Percentiles rank a stretch among this genome's conserved stretches.
Evolutionary conservation across 805 yeast genomes (phyloP).

Genomic region (Yarrowia osloensis): DNA sequence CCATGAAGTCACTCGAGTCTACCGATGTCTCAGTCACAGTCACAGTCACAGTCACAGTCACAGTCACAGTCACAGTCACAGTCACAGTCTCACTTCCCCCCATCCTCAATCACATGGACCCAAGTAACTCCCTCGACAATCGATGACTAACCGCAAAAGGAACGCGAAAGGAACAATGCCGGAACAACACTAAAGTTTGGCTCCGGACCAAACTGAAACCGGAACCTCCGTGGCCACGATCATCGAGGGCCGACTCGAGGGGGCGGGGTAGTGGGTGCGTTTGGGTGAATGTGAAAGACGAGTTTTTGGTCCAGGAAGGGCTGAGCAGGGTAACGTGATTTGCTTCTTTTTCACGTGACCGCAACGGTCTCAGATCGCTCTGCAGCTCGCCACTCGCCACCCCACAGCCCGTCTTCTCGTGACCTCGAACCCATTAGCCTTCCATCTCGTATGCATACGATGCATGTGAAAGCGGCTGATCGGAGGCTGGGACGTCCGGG

Average conservation of each 20-base stretch:
- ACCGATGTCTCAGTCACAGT: too few relatives aligned
- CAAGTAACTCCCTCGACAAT: too few relatives aligned
- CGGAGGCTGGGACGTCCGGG: not conserved
- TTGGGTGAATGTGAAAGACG: not conserved
- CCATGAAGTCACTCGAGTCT: too few relatives aligned
- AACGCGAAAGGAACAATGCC: not conserved
- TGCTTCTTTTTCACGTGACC: constrained; percentile 17
- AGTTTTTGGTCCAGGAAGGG: too few relatives aligned
- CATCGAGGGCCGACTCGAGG: not conserved
- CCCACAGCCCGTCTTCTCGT: not conserved
- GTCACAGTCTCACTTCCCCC: too few relatives aligned
- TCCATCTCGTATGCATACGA: constrained; percentile 24
- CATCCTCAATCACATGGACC: too few relatives aligned
- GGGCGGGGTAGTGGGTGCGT: not conserved
- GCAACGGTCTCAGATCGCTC: not conserved
- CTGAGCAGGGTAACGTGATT: too few relatives aligned
- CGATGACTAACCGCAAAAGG: not conserved
- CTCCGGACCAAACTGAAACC: not conserved
- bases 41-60: too few relatives aligned
- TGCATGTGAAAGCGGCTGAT: constrained; percentile 21
- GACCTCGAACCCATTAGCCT: constrained; percentile 14
- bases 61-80: too few relatives aligned
- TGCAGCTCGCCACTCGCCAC: not conserved
- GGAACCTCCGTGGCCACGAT: not conserved
- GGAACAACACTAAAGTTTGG: not conserved